Percentiles rank a stretch among this genome's conserved stretches.
These are phyloP conservation scores for Pleurotus platypus DNA, from an alignment of 768 basidiomycete genomes.

Conservation along the genomic window DNA sequence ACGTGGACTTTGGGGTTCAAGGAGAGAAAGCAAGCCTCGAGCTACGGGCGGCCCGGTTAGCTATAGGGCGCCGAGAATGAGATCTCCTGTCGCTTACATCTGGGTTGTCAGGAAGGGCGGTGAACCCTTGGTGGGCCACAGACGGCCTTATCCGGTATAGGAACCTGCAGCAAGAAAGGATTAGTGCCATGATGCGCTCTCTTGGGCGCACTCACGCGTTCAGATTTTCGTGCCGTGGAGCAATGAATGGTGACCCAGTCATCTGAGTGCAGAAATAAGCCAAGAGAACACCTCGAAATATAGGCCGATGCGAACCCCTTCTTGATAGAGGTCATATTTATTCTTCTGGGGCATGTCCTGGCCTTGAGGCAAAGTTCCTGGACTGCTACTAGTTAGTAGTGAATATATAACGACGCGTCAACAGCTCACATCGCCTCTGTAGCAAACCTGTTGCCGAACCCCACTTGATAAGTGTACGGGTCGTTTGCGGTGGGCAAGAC, in stretches of 20 bases:
- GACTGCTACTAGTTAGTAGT: constrained; percentile 26
- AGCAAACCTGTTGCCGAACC: constrained; percentile 56
- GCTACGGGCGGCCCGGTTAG: constrained; percentile 24
- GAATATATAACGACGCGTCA: no score
- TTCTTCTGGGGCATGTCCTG: constrained; percentile 63
- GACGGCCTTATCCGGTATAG: constrained; percentile 67
- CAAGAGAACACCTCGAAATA: not conserved
- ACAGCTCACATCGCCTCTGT: constrained; percentile 49
- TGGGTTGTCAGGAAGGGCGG: constrained; percentile 48
- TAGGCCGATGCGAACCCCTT: constrained; percentile 33
- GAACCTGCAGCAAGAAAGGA: constrained; percentile 35
- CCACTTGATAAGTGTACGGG: constrained; percentile 55
- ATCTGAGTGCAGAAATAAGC: constrained; percentile 31
- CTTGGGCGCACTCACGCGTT: constrained; percentile 35
- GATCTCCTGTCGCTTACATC: constrained; percentile 36
- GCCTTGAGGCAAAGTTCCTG: constrained; percentile 50
- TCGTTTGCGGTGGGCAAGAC: constrained; percentile 38
- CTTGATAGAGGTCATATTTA: constrained; percentile 62
- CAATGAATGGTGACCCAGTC: constrained; percentile 58
- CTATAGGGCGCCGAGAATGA: not conserved
- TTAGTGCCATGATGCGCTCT: no score
- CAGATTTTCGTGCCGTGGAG: constrained; percentile 52
- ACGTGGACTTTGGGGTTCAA: constrained; percentile 57
- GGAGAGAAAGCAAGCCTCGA: constrained; percentile 61
- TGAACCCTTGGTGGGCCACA: constrained; percentile 64